Percentiles rank a stretch among this genome's conserved stretches.
Conservation (phyloP, 805 yeast genomes). For the Ogataea wickerhamii region DNA sequence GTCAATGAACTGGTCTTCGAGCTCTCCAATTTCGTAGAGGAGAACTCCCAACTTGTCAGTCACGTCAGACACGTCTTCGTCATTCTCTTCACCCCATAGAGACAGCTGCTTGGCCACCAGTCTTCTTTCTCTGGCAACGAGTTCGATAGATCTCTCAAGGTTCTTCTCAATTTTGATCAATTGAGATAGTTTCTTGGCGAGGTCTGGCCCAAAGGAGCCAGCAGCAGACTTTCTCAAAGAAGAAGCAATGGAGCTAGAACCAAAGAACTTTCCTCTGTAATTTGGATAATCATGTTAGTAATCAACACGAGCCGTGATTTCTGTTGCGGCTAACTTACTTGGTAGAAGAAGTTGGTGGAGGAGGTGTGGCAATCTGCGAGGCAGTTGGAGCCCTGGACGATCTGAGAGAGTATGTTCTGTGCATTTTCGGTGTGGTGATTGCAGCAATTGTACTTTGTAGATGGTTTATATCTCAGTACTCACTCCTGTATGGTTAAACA, state of each 20-base stretch:
- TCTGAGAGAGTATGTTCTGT: constrained; percentile 82
- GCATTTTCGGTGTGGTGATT: constrained; percentile 57
- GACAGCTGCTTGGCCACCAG: constrained; percentile 97
- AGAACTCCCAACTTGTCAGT: constrained; percentile 97
- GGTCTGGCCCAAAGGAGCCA: constrained; percentile 91
- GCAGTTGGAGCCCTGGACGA: constrained; percentile 78
- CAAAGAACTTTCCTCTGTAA: constrained; percentile 62
- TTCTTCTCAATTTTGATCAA: constrained; percentile 95
- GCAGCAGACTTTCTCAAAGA: constrained; percentile 77
- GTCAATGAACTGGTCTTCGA: constrained; percentile 97
- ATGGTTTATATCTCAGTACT: too few species aligned
- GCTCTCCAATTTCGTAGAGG: constrained; percentile 93
- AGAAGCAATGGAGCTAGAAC: constrained; percentile 66
- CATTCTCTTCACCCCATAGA: constrained; percentile 96
- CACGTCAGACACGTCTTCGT: constrained; percentile 94
- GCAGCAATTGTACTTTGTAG: too few species aligned
- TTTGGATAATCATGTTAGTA: too few species aligned
- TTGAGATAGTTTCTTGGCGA: constrained; percentile 86
- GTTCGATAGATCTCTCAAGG: constrained; percentile 89
- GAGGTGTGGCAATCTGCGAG: constrained; percentile 73
- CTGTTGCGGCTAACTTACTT: constrained; percentile 31
- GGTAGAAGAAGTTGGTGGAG: constrained; percentile 77
- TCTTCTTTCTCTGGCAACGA: constrained; percentile 89
- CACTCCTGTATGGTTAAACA: too few species aligned
- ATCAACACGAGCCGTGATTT: not conserved